phyloP scores from a whole-genome alignment of 176 grass and related monocot species.

The Canna indica region DNA sequence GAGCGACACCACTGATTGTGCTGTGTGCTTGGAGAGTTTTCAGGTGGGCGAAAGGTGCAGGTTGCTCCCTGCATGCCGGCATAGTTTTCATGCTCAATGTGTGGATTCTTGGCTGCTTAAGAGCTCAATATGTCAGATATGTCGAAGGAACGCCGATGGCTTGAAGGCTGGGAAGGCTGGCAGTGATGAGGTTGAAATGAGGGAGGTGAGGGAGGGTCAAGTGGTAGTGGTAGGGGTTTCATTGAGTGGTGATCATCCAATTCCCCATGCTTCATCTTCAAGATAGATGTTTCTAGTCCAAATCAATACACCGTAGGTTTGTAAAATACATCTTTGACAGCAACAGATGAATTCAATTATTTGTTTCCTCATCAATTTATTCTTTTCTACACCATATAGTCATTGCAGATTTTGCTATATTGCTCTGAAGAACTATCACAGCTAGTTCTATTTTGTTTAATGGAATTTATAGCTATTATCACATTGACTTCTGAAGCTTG shows the following conservation, averaged over 20 bases:
- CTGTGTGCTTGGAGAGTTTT: constrained; percentile 24
- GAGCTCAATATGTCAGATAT: constrained; percentile 8
- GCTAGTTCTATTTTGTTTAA: too few species aligned
- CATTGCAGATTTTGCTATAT: background rate
- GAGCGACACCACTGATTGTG: constrained; percentile 18
- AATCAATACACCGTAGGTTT: background rate
- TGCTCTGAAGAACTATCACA: too few species aligned
- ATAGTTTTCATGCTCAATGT: constrained; percentile 17
- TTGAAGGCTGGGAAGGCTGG: background rate
- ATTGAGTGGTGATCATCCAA: background rate
- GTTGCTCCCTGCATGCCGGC: constrained; percentile 11
- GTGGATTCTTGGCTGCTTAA: constrained; percentile 22
- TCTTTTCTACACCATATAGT: background rate
- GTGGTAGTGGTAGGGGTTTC: background rate
- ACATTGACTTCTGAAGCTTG: too few species aligned
- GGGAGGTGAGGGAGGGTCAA: background rate
- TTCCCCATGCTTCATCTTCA: background rate
- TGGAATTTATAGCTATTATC: too few species aligned
- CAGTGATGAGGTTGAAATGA: too few species aligned
- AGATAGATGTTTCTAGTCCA: background rate
- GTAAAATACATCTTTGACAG: background rate
- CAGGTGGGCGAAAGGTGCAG: constrained; percentile 16
- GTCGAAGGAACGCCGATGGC: background rate
- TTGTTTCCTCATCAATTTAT: background rate
- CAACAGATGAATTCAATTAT: background rate